These are phyloP conservation scores for Zea luxurians DNA, from an alignment of 176 grass and related monocot species.

Conservation along the genomic window DNA sequence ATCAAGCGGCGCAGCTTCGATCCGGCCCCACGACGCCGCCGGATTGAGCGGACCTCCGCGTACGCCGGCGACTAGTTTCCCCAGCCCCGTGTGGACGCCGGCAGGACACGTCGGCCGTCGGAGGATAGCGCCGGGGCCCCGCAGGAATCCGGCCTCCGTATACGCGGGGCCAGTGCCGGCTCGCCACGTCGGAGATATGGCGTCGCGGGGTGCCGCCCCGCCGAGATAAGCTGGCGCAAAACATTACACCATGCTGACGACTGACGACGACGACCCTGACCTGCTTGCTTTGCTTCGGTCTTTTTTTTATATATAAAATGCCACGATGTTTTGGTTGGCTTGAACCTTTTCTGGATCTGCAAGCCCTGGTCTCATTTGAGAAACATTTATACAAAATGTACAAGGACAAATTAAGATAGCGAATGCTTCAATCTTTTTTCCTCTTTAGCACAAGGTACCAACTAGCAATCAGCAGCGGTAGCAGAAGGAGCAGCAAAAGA, in stretches of 20 bases:
- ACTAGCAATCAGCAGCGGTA: neutral
- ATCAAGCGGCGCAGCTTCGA: neutral
- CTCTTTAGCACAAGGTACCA: neutral
- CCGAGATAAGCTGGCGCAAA: constrained; percentile 6
- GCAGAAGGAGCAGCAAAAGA: neutral
- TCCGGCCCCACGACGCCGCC: neutral
- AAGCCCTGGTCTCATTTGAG: too few relatives aligned
- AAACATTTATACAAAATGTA: neutral
- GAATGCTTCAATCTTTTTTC: neutral
- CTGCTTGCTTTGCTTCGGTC: too few relatives aligned
- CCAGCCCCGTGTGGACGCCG: constrained; percentile 11
- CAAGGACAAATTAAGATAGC: neutral
- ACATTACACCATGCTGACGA: neutral
- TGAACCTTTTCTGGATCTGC: too few relatives aligned
- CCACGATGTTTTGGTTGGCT: too few relatives aligned
- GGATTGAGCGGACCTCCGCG: neutral
- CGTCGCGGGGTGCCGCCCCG: neutral
- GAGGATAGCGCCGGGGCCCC: constrained; percentile 31
- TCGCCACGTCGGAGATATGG: constrained; percentile 17
- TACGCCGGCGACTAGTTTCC: neutral
- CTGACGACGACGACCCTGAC: too few relatives aligned
- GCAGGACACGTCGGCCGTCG: constrained; percentile 31
- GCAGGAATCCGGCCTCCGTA: neutral
- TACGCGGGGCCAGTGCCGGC: constrained; percentile 8
- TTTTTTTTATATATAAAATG: too few relatives aligned